These are phyloP conservation scores for Nidularia pulvinata DNA, from an alignment of 768 basidiomycete genomes.

Conservation along the genomic window DNA sequence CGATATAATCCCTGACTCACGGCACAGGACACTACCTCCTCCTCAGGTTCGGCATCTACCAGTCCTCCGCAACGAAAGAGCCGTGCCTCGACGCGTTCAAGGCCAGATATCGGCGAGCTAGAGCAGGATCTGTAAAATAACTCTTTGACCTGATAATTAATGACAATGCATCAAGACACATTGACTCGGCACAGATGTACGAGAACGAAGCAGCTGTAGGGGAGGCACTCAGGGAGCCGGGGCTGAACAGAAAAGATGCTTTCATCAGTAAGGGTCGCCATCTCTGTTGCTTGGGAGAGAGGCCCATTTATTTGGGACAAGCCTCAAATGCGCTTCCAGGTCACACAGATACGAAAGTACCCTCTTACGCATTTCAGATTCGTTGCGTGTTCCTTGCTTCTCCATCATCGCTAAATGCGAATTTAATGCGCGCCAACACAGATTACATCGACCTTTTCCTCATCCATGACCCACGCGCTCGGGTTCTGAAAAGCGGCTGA, in stretches of 20 bases:
- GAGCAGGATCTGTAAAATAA: neutral
- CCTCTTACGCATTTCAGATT: constrained; percentile 54
- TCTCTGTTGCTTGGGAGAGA: neutral
- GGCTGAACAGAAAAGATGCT: constrained; percentile 42
- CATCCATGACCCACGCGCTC: constrained; percentile 68
- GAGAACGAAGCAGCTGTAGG: constrained; percentile 52
- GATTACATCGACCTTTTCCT: constrained; percentile 66
- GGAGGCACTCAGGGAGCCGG: constrained; percentile 45
- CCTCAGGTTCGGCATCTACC: constrained; percentile 63
- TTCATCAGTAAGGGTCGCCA: constrained; percentile 57
- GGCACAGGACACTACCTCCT: constrained; percentile 44
- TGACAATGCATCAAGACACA: constrained; percentile 32
- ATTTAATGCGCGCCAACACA: constrained; percentile 1
- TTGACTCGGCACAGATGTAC: constrained; percentile 62
- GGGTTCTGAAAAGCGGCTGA: constrained; percentile 62
- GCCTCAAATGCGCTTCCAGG: constrained; percentile 63
- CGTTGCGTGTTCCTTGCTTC: constrained; percentile 32
- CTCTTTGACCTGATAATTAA: neutral
- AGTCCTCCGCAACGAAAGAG: constrained; percentile 45
- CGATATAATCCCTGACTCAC: neutral
- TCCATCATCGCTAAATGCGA: too few species aligned
- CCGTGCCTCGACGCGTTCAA: constrained; percentile 57
- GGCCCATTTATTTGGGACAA: constrained; percentile 26
- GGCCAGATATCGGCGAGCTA: constrained; percentile 51
- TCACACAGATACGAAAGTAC: constrained; percentile 66